A percentile compares a stretch with the other conserved stretches of the same genome.
Conservation (phyloP, 2,329 filamentous ascomycete genomes). For the Thielaviopsis populi region DNA sequence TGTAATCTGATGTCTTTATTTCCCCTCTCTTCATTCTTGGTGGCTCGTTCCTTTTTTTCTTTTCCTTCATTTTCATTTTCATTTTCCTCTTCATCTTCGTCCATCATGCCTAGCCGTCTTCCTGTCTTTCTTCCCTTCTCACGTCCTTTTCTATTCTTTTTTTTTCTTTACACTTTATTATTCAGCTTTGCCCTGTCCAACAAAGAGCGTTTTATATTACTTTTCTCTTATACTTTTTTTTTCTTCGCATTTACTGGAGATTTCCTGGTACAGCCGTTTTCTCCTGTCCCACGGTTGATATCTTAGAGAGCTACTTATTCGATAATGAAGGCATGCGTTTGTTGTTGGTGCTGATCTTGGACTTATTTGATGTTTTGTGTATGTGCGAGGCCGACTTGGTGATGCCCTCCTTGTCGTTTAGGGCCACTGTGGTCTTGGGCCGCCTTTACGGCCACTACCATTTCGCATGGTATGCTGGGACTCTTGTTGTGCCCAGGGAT, state of each 20-base stretch:
- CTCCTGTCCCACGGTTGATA: background rate
- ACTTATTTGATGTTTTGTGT: background rate
- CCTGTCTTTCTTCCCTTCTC: conserved; percentile 9
- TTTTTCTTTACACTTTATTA: background rate
- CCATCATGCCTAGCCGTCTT: background rate
- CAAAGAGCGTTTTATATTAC: conserved; percentile 1
- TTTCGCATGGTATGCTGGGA: too few relatives aligned
- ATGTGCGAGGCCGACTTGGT: background rate
- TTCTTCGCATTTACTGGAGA: background rate
- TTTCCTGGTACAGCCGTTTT: background rate
- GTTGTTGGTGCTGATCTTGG: background rate
- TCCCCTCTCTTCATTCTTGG: background rate
- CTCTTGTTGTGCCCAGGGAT: too few relatives aligned
- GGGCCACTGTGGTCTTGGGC: too few relatives aligned
- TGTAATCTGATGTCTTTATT: conserved; percentile 2
- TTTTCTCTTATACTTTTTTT: background rate
- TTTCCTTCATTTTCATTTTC: background rate
- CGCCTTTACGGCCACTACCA: too few relatives aligned
- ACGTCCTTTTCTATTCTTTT: conserved; percentile 11
- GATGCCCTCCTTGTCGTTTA: too few relatives aligned
- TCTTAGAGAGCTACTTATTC: conserved; percentile 1
- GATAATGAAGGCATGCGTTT: background rate
- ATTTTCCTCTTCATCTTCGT: background rate
- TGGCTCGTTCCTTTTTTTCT: background rate
- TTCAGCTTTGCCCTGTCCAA: background rate